Evolutionary conservation across 306 rosid species (phyloP).

Genomic region (Luffa aegyptiaca): DNA sequence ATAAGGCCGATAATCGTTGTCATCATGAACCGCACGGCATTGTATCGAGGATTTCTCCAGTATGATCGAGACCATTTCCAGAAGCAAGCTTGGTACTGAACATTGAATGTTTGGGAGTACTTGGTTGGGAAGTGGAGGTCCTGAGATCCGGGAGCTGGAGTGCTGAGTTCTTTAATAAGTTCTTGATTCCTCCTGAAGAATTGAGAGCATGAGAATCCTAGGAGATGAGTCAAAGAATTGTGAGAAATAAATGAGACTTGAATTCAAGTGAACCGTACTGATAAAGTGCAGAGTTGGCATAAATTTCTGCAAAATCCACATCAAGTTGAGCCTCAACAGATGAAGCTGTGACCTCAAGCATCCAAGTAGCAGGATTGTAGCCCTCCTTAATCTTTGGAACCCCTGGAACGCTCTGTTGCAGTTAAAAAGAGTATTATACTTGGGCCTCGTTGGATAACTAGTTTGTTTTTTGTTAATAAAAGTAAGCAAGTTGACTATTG

Average conservation of each 20-base stretch:
- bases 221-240: neutral
- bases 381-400: slow-evolving; percentile 42
- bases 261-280: slow-evolving; percentile 7
- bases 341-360: slow-evolving; percentile 38
- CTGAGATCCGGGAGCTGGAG: slow-evolving; percentile 28
- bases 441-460: neutral
- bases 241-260: neutral
- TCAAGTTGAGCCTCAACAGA: slow-evolving; percentile 26
- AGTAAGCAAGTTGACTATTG: neutral
- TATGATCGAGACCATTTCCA: slow-evolving; percentile 36
- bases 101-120: slow-evolving; percentile 24
- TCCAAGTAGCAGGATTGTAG: slow-evolving; percentile 46
- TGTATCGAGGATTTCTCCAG: slow-evolving; percentile 40
- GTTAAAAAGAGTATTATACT: neutral
- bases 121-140: slow-evolving; percentile 28
- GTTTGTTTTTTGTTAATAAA: neutral
- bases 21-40: slow-evolving; percentile 29
- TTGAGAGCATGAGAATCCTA: neutral
- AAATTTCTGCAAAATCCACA: slow-evolving; percentile 28
- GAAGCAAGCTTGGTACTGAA: slow-evolving; percentile 35
- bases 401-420: slow-evolving; percentile 18
- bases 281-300: slow-evolving; percentile 26
- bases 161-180: slow-evolving; percentile 26
- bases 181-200: slow-evolving; percentile 29
- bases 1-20: slow-evolving; percentile 20